phyloP scores from a whole-genome alignment of 1,139 yeast genomes.

The Kluyveromyces marxianus region DNA sequence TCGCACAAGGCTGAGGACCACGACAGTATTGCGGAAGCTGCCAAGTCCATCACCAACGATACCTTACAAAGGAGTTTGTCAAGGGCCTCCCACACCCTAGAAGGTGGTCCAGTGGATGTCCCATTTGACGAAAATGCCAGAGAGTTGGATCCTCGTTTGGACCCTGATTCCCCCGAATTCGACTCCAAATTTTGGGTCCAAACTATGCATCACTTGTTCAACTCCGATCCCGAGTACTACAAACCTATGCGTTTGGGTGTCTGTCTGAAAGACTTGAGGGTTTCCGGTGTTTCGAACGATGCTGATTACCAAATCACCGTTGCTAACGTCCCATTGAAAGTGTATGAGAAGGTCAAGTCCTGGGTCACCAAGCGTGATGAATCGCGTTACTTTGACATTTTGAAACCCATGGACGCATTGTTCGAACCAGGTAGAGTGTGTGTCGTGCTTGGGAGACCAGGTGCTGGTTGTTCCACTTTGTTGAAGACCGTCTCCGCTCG shows the following conservation, averaged over 20 bases:
- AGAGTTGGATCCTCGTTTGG: conserved; percentile 38
- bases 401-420: conserved; percentile 57
- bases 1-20: not conserved
- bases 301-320: conserved; percentile 74
- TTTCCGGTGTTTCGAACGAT: conserved; percentile 66
- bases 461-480: conserved; percentile 73
- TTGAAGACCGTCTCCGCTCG: conserved; percentile 59
- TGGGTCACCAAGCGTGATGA: conserved; percentile 20
- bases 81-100: not conserved
- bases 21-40: not conserved
- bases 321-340: conserved; percentile 37
- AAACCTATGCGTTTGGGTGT: conserved; percentile 57
- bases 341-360: conserved; percentile 11
- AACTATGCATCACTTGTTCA: conserved; percentile 49
- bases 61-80: conserved; percentile 1
- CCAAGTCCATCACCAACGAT: not conserved
- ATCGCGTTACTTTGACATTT: conserved; percentile 40
- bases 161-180: conserved; percentile 50
- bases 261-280: conserved; percentile 56
- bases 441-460: conserved; percentile 72
- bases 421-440: conserved; percentile 62
- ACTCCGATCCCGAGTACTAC: conserved; percentile 53
- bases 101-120: conserved; percentile 8
- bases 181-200: conserved; percentile 61
- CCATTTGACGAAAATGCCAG: conserved; percentile 5